Conservation (phyloP, 2,329 filamentous ascomycete species). For the Talaromyces sp. region DNA sequence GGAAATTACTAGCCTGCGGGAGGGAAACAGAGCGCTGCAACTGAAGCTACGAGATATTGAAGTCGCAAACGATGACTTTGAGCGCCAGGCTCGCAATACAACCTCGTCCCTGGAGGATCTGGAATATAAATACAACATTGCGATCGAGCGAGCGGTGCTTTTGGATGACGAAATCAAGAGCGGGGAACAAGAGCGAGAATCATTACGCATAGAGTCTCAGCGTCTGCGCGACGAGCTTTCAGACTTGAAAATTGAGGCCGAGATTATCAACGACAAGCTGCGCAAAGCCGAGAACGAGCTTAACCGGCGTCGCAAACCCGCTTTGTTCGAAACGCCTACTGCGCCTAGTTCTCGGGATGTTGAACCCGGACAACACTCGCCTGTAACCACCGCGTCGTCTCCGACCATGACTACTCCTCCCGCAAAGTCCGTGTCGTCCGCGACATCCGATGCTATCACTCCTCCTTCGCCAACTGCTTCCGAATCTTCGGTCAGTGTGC, state of each 20-base stretch:
- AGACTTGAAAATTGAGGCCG: constrained; percentile 90
- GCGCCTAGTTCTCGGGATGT: constrained; percentile 59
- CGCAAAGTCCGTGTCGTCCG: constrained; percentile 62
- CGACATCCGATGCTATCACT: constrained; percentile 66
- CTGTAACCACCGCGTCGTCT: constrained; percentile 80
- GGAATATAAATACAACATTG: constrained; percentile 93
- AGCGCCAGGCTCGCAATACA: constrained; percentile 92
- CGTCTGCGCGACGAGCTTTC: constrained; percentile 84
- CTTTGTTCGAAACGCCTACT: constrained; percentile 48
- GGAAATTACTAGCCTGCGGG: constrained; percentile 88
- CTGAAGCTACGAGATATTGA: constrained; percentile 89
- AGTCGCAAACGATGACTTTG: constrained; percentile 97
- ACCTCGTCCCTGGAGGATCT: constrained; percentile 94
- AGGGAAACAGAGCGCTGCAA: constrained; percentile 76
- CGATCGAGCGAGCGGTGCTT: constrained; percentile 87
- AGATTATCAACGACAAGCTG: constrained; percentile 91
- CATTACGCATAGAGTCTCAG: constrained; percentile 84
- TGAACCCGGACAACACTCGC: constrained; percentile 67
- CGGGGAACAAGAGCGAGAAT: constrained; percentile 88
- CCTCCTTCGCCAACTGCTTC: constrained; percentile 94
- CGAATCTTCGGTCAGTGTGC: constrained; percentile 67
- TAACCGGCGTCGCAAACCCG: constrained; percentile 51
- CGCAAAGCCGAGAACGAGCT: constrained; percentile 62
- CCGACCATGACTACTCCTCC: constrained; percentile 87
- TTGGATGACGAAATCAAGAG: constrained; percentile 91